Conservation (phyloP, 768 basidiomycete species). For the Termitomyces sp. region DNA sequence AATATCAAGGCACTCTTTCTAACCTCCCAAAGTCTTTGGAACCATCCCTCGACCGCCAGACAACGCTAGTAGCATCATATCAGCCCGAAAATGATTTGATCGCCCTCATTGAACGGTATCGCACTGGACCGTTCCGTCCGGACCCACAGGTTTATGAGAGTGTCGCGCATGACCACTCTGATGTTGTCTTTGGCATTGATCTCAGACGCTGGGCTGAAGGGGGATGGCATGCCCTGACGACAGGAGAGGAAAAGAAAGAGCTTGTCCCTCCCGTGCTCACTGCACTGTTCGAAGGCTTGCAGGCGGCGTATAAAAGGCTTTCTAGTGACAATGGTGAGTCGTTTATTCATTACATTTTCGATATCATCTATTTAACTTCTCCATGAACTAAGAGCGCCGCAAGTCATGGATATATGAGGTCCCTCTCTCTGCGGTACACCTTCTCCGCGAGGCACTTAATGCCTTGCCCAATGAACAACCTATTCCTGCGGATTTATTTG, state of each 20-base stretch:
- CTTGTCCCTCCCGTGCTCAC: conserved; percentile 69
- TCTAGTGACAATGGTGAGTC: conserved; percentile 57
- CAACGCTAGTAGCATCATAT: conserved; percentile 74
- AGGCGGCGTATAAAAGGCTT: conserved; percentile 54
- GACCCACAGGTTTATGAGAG: conserved; percentile 82
- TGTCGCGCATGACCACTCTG: conserved; percentile 73
- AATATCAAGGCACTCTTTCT: conserved; percentile 79
- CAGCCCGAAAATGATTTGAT: conserved; percentile 84
- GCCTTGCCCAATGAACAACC: conserved; percentile 53
- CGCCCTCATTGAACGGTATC: conserved; percentile 86
- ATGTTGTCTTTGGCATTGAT: conserved; percentile 90
- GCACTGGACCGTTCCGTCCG: conserved; percentile 91
- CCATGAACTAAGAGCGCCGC: conserved; percentile 56
- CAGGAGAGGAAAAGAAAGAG: conserved; percentile 55
- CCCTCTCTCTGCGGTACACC: conserved; percentile 76
- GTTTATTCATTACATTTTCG: not conserved
- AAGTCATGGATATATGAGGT: conserved; percentile 96
- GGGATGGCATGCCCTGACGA: conserved; percentile 57
- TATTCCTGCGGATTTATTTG: conserved; percentile 44
- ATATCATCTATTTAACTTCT: not conserved
- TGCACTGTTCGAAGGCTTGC: conserved; percentile 58
- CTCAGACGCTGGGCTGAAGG: conserved; percentile 87
- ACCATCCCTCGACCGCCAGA: conserved; percentile 60
- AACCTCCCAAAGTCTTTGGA: conserved; percentile 67
- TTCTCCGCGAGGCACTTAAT: conserved; percentile 81